Conservation (phyloP, 305 asterid genomes). For the Fraxinus latifolia region DNA sequence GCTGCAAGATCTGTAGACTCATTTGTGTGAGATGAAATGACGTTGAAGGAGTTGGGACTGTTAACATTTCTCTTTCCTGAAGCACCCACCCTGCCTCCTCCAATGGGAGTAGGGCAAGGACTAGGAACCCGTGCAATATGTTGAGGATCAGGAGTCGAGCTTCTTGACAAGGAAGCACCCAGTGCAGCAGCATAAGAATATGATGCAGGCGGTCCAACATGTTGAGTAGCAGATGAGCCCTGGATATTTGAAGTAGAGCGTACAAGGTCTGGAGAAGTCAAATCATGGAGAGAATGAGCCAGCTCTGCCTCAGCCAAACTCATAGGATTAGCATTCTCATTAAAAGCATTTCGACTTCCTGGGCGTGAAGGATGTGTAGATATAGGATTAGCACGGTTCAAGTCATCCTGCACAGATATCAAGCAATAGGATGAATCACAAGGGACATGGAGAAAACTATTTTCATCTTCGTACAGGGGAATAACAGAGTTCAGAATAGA, state of each 20-base stretch:
- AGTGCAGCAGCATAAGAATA: slow-evolving; percentile 90
- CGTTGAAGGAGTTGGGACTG: slow-evolving; percentile 62
- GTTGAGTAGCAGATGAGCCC: slow-evolving; percentile 55
- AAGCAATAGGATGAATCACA: background rate
- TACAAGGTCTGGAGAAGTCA: slow-evolving; percentile 48
- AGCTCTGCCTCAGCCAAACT: slow-evolving; percentile 65
- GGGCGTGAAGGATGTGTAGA: slow-evolving; percentile 86
- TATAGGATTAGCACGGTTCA: slow-evolving; percentile 59
- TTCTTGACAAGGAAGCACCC: slow-evolving; percentile 88
- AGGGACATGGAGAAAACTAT: background rate
- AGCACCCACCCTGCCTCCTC: slow-evolving; percentile 61
- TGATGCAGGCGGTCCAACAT: slow-evolving; percentile 54
- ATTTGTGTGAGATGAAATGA: slow-evolving; percentile 49
- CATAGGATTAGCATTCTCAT: slow-evolving; percentile 47
- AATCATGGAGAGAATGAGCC: slow-evolving; percentile 59
- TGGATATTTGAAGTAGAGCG: slow-evolving; percentile 45
- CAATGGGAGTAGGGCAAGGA: slow-evolving; percentile 88
- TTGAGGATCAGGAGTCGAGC: slow-evolving; percentile 93
- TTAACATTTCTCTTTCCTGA: slow-evolving; percentile 61
- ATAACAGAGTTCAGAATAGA: background rate
- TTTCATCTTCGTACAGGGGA: background rate
- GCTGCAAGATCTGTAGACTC: slow-evolving; percentile 63
- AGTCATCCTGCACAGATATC: slow-evolving; percentile 64
- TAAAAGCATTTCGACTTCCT: slow-evolving; percentile 76
- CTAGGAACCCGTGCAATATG: slow-evolving; percentile 84